Percentiles rank a stretch among this genome's conserved stretches.
Conservation (phyloP, 495 filamentous ascomycete genomes). For the Trichoderma virens region DNA sequence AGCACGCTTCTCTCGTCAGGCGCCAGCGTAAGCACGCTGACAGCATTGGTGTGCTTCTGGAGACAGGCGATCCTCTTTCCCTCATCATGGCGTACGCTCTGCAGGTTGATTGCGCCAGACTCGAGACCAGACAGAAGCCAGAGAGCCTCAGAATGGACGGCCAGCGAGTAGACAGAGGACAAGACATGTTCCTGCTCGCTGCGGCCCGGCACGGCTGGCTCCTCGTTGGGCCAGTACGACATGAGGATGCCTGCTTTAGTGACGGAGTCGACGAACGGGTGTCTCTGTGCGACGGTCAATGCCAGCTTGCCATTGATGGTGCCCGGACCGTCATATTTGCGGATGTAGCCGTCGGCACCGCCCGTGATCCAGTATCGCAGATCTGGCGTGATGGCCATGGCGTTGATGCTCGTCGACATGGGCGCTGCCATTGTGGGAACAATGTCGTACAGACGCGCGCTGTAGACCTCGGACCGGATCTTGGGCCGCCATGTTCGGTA, state of each 20-base stretch:
- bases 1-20: constrained; percentile 81
- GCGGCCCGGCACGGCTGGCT: constrained; percentile 35
- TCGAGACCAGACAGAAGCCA: constrained; percentile 90
- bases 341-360: constrained; percentile 86
- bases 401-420: constrained; percentile 92
- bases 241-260: constrained; percentile 86
- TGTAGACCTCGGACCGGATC: constrained; percentile 71
- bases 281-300: constrained; percentile 89
- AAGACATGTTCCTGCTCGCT: constrained; percentile 46
- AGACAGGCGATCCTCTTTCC: constrained; percentile 78
- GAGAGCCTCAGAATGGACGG: constrained; percentile 78
- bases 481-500: constrained; percentile 46
- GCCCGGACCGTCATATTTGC: constrained; percentile 91
- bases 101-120: constrained; percentile 85
- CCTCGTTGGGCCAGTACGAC: constrained; percentile 93
- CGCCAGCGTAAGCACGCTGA: constrained; percentile 76
- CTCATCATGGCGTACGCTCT: constrained; percentile 91
- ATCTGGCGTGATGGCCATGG: constrained; percentile 84
- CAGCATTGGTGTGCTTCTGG: constrained; percentile 78
- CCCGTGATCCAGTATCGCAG: constrained; percentile 94
- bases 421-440: constrained; percentile 94
- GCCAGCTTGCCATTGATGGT: constrained; percentile 92
- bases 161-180: constrained; percentile 89
- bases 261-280: constrained; percentile 96
- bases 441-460: constrained; percentile 87